Percentiles rank a stretch among this genome's conserved stretches.
phyloP scores from a whole-genome alignment of 768 basidiomycete species.

The Floccularia luteovirens region DNA sequence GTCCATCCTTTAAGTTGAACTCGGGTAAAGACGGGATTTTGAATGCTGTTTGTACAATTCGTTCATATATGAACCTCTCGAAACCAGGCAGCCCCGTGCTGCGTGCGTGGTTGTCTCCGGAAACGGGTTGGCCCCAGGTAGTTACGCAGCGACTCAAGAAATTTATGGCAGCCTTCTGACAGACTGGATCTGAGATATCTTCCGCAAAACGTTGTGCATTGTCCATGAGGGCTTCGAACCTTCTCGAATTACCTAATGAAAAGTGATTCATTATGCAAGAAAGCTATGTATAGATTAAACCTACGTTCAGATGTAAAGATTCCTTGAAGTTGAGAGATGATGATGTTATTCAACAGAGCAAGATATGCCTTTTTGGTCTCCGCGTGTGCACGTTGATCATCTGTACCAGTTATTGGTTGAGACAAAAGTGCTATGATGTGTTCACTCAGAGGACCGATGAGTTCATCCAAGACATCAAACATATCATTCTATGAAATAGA shows the following conservation, averaged over 20 bases:
- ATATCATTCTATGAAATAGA: constrained; percentile 57
- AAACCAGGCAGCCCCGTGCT: constrained; percentile 73
- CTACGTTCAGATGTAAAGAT: constrained; percentile 86
- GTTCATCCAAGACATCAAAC: constrained; percentile 82
- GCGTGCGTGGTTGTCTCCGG: constrained; percentile 13
- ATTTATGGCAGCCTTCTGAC: constrained; percentile 73
- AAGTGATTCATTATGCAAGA: no score
- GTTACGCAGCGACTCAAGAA: constrained; percentile 68
- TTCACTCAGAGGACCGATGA: constrained; percentile 78
- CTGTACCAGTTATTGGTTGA: constrained; percentile 81
- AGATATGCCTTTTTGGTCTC: constrained; percentile 91
- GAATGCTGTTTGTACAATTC: constrained; percentile 77
- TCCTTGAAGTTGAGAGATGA: constrained; percentile 72
- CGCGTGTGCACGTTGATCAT: constrained; percentile 70
- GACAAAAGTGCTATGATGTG: constrained; percentile 76
- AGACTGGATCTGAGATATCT: constrained; percentile 66
- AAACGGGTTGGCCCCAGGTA: constrained; percentile 56
- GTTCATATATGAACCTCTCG: constrained; percentile 86
- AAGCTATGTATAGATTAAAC: constrained; percentile 16
- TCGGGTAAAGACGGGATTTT: constrained; percentile 68
- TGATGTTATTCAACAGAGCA: constrained; percentile 69
- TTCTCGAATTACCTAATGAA: constrained; percentile 33
- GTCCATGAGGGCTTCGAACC: constrained; percentile 71
- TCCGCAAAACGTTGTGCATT: constrained; percentile 67
- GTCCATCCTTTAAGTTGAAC: constrained; percentile 87